Evolutionary conservation across 805 yeast species (phyloP), one percentile per base, ranked within the genome.

Genomic region (Kodamaea hsintzibuensis): DNA sequence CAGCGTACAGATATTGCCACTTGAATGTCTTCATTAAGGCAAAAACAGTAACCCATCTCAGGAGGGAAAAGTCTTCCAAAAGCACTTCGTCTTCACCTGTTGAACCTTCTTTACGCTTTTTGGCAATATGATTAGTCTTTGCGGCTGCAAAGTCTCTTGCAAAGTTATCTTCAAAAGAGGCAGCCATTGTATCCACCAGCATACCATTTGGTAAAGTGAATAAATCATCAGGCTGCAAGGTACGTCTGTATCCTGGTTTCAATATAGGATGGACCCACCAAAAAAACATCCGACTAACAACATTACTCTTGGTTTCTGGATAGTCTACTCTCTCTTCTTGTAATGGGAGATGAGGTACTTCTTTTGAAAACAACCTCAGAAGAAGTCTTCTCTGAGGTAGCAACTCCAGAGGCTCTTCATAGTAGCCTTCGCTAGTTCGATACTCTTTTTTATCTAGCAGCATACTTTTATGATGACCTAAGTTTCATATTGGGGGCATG

Each of bases 191-290:
- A 42, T 70, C 66, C 27, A 74, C 72, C 49, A 67, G 67, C 22
- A 71, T 12, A 57, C 27, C 3, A 8, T 48, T 60, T 67, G 70
- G 65, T 50, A 52, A 64, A 3, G 65, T 22, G 50, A 61, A 60
- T 25, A 88, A 64, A 68, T 89, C 95, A 45, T 81, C 78, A 1
- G 88, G 83, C 42, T 80, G 82, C 43, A 89, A 69, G 0, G 92
- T 86, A 62, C 95, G 76, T 64, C 82, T 84, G 66, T 88, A 88
- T 6, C 96, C 95, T 6, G 81, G 79, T 9, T 67, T 69, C 74
- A 89, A 68, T 40, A 88, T 60, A 0, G 91, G 91, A 16, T 70
- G 61, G 47, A 88, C 67, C 92, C 93, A 89, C 82, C 85, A 78
- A 64, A 87, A 83, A 3, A 49, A 13, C 45, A 76, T 62, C 50